A percentile compares a stretch with the other conserved stretches of the same genome.
These are phyloP conservation scores for Plectosphaerella sp. DNA, from an alignment of 2,329 filamentous ascomycete species.

Conservation along the genomic window DNA sequence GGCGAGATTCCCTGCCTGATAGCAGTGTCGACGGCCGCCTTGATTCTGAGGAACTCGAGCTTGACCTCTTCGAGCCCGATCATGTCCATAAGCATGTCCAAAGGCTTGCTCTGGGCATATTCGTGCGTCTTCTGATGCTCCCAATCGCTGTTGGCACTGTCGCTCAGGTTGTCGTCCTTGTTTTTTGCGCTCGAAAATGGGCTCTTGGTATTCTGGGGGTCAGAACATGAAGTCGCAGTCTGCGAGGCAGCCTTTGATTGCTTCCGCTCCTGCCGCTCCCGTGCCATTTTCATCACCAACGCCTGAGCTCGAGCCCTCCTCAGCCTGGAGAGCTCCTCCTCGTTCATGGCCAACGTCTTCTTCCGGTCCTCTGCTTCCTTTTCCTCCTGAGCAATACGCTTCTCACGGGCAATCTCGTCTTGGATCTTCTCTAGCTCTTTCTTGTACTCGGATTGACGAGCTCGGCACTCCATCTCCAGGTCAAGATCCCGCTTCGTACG, in stretches of 20 bases:
- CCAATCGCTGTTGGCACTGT: slow-evolving; percentile 52
- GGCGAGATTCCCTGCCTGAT: slow-evolving; percentile 54
- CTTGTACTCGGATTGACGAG: slow-evolving; percentile 38
- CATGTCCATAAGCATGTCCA: slow-evolving; percentile 66
- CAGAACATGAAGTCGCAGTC: background rate
- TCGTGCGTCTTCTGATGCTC: slow-evolving; percentile 51
- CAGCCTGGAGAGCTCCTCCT: slow-evolving; percentile 39
- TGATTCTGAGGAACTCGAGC: slow-evolving; percentile 55
- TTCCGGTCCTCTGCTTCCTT: slow-evolving; percentile 39
- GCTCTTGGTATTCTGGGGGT: too few species aligned
- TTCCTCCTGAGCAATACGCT: slow-evolving; percentile 35
- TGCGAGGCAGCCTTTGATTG: background rate
- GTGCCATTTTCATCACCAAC: slow-evolving; percentile 4
- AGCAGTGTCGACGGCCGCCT: slow-evolving; percentile 55
- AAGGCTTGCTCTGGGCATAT: slow-evolving; percentile 40
- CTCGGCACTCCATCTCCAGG: slow-evolving; percentile 43
- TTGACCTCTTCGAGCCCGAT: slow-evolving; percentile 70
- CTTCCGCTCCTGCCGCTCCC: background rate
- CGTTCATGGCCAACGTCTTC: slow-evolving; percentile 38
- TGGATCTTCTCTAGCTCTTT: slow-evolving; percentile 41
- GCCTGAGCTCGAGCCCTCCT: slow-evolving; percentile 21
- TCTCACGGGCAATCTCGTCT: slow-evolving; percentile 48
- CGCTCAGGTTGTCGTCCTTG: background rate
- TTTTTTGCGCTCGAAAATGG: too few species aligned
- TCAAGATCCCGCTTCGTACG: slow-evolving; percentile 40